Base-by-base conservation (phyloP, 768 basidiomycete species). In the Epithele typhae region DNA sequence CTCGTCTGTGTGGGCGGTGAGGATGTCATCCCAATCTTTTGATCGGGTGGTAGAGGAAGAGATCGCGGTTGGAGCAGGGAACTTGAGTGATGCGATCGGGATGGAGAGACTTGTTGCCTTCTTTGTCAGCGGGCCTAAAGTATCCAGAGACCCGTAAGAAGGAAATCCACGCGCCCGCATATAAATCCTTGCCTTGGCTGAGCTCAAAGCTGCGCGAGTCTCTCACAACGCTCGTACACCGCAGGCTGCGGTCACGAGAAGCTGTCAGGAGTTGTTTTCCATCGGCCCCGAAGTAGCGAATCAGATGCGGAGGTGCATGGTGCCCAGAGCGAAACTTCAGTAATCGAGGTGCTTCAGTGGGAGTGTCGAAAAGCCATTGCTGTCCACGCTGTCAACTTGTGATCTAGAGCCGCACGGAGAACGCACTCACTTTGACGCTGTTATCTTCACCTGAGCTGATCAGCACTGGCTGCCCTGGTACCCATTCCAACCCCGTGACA, bases 321-420 rank as follows among this genome's bases (percentile, higher is more conserved):
- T 99, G 96, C 27, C 96, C 96, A 0, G 91, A 86, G 37, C 96
- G 81, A 64, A 80, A 91, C 70, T 97, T 98, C 21, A 97, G 76
- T 10, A 98, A 71, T 45, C 91, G 78, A 1, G 96, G 95, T 19
- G 88, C 71, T 1, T 86, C 73, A 0, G 88, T 87, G 0, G 92
- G 91, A 0, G 93, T 89, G 59, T 98, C 96, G 57, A 95, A 94
- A 18, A 95, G 62, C 94, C 95, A 98, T 93, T 99, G 94, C 94
- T 97, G 59, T 30, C 23, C 17, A 7, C 9, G 11, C 17, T 27
- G 7, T 25, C 21, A 19, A 32, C 27, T 7, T 7, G 7, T 7
- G 27, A 14, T 14, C 7, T 14, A 14, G 27, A 30, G 8, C 7
- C 25, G 19, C 22, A 25, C 24, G 12, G 15, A 15, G 8, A 17